phyloP scores from a whole-genome alignment of 1,139 yeast species.

The Waltiozyma sp. region DNA sequence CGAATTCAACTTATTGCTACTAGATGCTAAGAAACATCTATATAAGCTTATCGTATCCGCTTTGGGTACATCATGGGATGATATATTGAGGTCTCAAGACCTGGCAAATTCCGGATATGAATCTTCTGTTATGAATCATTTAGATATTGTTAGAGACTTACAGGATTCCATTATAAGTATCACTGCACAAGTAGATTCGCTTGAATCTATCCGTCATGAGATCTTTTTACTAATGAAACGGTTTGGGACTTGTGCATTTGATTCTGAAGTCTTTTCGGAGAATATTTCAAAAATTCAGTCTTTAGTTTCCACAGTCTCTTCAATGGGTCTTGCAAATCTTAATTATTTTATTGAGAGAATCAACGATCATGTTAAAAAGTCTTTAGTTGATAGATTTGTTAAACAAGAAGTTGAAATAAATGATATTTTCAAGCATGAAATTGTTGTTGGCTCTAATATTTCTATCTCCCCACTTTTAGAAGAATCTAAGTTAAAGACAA shows the following conservation, averaged over 20 bases:
- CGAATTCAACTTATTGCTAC: slow-evolving; percentile 33
- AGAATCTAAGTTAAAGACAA: slow-evolving; percentile 22
- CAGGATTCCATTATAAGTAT: slow-evolving; percentile 29
- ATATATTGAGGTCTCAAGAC: slow-evolving; percentile 41
- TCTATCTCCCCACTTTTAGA: slow-evolving; percentile 32
- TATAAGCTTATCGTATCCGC: slow-evolving; percentile 23
- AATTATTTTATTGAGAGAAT: slow-evolving; percentile 28
- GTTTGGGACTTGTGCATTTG: slow-evolving; percentile 25
- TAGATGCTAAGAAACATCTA: slow-evolving; percentile 27
- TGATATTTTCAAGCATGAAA: slow-evolving; percentile 21
- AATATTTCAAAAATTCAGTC: slow-evolving; percentile 29
- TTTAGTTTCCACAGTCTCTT: slow-evolving; percentile 29
- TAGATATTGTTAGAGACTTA: slow-evolving; percentile 29
- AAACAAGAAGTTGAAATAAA: not conserved
- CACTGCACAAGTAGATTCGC: slow-evolving; percentile 24
- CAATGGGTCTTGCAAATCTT: slow-evolving; percentile 32
- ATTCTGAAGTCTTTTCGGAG: slow-evolving; percentile 10
- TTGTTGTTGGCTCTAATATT: slow-evolving; percentile 31
- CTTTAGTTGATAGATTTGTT: slow-evolving; percentile 28
- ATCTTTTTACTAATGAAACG: slow-evolving; percentile 18
- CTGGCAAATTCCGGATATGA: slow-evolving; percentile 18
- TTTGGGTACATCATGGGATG: slow-evolving; percentile 41
- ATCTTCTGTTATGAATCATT: slow-evolving; percentile 30
- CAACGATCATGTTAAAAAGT: slow-evolving; percentile 28
- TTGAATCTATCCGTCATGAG: slow-evolving; percentile 14